phyloP scores from a whole-genome alignment of 2,329 filamentous ascomycete species.

The Alternaria sp. region DNA sequence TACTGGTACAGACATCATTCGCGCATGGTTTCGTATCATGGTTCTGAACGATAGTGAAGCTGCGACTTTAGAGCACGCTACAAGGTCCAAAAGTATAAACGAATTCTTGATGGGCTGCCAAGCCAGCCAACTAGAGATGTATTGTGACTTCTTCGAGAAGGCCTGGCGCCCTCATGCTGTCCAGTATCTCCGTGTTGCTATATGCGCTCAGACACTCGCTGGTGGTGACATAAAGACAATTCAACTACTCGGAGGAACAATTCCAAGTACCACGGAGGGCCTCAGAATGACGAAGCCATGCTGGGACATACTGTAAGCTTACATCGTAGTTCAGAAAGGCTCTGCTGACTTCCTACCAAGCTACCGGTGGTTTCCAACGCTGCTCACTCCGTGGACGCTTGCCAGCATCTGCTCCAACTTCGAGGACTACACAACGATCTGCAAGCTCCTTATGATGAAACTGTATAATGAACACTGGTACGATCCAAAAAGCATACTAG shows the following conservation, averaged over 20 bases:
- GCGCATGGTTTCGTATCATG: constrained; percentile 45
- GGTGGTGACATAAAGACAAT: constrained; percentile 38
- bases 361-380: constrained; percentile 40
- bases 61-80: too few relatives aligned
- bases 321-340: too few relatives aligned
- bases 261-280: too few relatives aligned
- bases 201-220: constrained; percentile 39
- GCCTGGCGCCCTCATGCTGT: constrained; percentile 42
- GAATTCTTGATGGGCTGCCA: constrained; percentile 35
- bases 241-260: constrained; percentile 32
- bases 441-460: constrained; percentile 38
- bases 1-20: too few relatives aligned
- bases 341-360: too few relatives aligned
- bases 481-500: constrained; percentile 31
- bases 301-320: constrained; percentile 45
- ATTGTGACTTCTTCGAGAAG: constrained; percentile 44
- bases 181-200: constrained; percentile 39
- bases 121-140: constrained; percentile 39
- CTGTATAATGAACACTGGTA: constrained; percentile 42
- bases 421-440: constrained; percentile 40
- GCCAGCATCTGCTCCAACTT: constrained; percentile 43
- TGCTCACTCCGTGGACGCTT: constrained; percentile 37
- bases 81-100: constrained; percentile 32
- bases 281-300: too few relatives aligned
- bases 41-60: constrained; percentile 42